These are phyloP conservation scores for Hypomyces perniciosus DNA, from an alignment of 2,329 filamentous ascomycete genomes.

Conservation along the genomic window DNA sequence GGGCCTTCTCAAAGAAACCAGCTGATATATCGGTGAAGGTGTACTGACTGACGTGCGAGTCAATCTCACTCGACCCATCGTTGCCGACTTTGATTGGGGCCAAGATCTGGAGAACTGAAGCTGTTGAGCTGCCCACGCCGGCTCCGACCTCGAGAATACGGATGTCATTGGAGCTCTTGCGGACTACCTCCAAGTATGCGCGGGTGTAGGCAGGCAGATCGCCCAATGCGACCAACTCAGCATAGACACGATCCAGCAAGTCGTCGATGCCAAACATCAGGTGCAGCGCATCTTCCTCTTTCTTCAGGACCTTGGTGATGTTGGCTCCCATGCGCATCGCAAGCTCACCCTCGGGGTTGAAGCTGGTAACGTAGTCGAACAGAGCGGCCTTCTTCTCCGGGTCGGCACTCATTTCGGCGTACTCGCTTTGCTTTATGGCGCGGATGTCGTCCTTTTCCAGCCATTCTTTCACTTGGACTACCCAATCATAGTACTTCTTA, in stretches of 20 bases:
- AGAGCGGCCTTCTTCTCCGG: not conserved
- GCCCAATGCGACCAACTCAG: not conserved
- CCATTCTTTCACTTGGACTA: not conserved
- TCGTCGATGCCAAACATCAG: conserved; percentile 8
- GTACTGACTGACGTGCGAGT: conserved; percentile 12
- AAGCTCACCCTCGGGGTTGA: conserved; percentile 2
- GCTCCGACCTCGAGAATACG: conserved; percentile 6
- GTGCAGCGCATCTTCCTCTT: conserved; percentile 3
- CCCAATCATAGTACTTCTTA: conserved; percentile 8
- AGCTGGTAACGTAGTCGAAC: not conserved
- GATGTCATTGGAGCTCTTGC: conserved; percentile 4
- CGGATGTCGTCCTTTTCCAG: not conserved
- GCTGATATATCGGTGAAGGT: conserved; percentile 31
- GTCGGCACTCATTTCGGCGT: not conserved
- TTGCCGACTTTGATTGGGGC: not conserved
- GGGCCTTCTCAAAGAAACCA: conserved; percentile 29
- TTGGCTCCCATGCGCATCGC: conserved; percentile 5
- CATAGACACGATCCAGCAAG: conserved; percentile 7
- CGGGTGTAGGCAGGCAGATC: conserved; percentile 1
- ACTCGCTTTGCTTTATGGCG: not conserved
- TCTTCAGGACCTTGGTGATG: conserved; percentile 4
- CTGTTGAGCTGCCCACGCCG: conserved; percentile 3
- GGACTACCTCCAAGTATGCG: conserved; percentile 2
- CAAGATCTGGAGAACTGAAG: conserved; percentile 1
- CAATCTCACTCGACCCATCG: not conserved